phyloP scores from a whole-genome alignment of 2,329 filamentous ascomycete genomes.

The Penicillium sp. region DNA sequence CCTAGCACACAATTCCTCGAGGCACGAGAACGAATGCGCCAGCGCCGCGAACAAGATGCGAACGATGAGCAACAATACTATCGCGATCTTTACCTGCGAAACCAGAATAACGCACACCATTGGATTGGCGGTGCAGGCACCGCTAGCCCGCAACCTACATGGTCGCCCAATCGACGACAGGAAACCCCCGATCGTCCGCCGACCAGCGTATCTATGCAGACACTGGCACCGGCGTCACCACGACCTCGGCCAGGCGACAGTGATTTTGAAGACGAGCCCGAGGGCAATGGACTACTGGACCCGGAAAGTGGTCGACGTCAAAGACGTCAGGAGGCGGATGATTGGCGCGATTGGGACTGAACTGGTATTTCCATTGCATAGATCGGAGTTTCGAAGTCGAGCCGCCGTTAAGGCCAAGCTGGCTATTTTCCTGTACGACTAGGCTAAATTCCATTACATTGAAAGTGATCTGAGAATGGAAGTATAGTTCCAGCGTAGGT shows the following conservation, averaged over 20 bases:
- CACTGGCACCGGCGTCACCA: slow-evolving; percentile 40
- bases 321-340: slow-evolving; percentile 26
- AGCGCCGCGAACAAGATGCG: slow-evolving; percentile 30
- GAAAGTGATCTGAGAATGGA: neutral
- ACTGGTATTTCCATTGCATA: slow-evolving; percentile 8
- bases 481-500: too few species aligned
- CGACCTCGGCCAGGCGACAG: slow-evolving; percentile 35
- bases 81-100: slow-evolving; percentile 36
- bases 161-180: slow-evolving; percentile 18
- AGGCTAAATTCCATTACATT: neutral
- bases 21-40: slow-evolving; percentile 45
- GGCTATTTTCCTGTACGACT: neutral
- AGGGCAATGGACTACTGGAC: slow-evolving; percentile 22
- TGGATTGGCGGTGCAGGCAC: slow-evolving; percentile 23
- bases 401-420: neutral
- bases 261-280: slow-evolving; percentile 33
- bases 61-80: slow-evolving; percentile 33
- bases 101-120: slow-evolving; percentile 30
- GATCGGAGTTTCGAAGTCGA: slow-evolving; percentile 4
- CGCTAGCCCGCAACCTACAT: slow-evolving; percentile 14
- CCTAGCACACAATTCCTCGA: slow-evolving; percentile 75
- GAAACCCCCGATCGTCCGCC: slow-evolving; percentile 32
- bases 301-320: slow-evolving; percentile 14
- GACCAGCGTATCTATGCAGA: slow-evolving; percentile 45
- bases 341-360: slow-evolving; percentile 44